phyloP scores from a whole-genome alignment of 2,329 filamentous ascomycete genomes.

The Alternaria hordeiaustralica region DNA sequence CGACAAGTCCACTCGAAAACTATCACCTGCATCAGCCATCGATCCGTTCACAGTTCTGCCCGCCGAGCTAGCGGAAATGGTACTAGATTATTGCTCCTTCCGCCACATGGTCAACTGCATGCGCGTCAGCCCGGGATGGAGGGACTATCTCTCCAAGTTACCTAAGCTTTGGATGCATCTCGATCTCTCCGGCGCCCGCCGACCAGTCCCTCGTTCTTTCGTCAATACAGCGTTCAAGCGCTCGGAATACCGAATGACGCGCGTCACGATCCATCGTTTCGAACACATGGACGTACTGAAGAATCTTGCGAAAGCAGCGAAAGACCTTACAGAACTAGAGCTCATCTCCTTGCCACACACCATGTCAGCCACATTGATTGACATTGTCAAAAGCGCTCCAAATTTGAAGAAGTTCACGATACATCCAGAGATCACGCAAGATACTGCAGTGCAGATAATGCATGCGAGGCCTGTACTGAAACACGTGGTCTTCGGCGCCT shows the following conservation, averaged over 20 bases:
- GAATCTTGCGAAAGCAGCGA: conserved; percentile 49
- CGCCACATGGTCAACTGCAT: conserved; percentile 59
- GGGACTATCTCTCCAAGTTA: conserved; percentile 56
- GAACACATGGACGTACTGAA: conserved; percentile 50
- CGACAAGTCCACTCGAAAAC: conserved; percentile 52
- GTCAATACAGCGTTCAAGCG: conserved; percentile 52
- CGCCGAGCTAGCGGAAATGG: conserved; percentile 59
- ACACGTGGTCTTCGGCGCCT: conserved; percentile 28
- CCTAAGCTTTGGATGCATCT: conserved; percentile 60
- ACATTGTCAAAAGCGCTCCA: conserved; percentile 32
- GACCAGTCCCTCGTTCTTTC: conserved; percentile 52
- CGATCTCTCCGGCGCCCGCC: conserved; percentile 57
- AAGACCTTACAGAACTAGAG: conserved; percentile 40
- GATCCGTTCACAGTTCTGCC: conserved; percentile 63
- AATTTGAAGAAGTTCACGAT: conserved; percentile 37
- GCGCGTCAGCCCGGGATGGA: conserved; percentile 64
- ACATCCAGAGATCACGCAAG: conserved; percentile 31
- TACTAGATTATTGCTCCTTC: conserved; percentile 62
- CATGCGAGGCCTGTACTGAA: conserved; percentile 30
- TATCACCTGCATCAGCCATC: conserved; percentile 52
- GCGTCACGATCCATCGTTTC: conserved; percentile 44
- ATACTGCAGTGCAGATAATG: conserved; percentile 40
- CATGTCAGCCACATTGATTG: conserved; percentile 36
- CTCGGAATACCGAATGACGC: conserved; percentile 46
- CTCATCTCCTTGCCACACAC: conserved; percentile 35